A percentile compares a stretch with the other conserved stretches of the same genome.
phyloP scores from a whole-genome alignment of 1,284 basidiomycete species.

The Rhodotorula sp. region DNA sequence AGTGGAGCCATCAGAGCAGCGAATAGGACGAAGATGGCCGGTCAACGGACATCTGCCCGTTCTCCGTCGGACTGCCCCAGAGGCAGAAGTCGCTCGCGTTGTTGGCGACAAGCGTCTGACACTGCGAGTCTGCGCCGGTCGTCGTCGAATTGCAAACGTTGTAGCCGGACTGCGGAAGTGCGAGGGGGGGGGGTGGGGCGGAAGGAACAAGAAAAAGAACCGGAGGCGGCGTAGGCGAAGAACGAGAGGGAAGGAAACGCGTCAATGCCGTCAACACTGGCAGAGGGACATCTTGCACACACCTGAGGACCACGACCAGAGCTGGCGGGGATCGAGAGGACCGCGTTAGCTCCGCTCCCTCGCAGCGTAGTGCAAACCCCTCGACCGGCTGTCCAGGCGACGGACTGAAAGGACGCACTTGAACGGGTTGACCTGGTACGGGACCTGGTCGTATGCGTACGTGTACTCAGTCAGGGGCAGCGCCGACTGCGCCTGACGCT shows the following conservation, averaged over 20 bases:
- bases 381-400: no score
- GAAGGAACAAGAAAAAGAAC: no score
- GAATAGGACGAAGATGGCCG: conserved; percentile 14
- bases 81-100: conserved; percentile 40
- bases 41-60: not conserved
- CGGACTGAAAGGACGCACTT: not conserved
- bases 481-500: not conserved
- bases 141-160: conserved; percentile 72
- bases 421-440: conserved; percentile 12
- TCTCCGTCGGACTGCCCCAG: conserved; percentile 25
- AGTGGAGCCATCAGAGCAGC: not conserved
- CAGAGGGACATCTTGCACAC: no score
- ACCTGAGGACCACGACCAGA: not conserved
- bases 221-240: no score
- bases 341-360: no score
- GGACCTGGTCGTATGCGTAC: conserved; percentile 16
- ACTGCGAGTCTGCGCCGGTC: conserved; percentile 61
- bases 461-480: conserved; percentile 28
- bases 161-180: conserved; percentile 50
- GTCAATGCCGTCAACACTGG: no score
- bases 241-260: no score
- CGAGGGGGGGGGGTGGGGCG: no score
- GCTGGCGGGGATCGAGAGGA: no score
- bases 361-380: no score
- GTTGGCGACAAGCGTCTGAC: conserved; percentile 60